Conservation (phyloP, 352 stramenopile genomes). For the Phytophthora fragariaefolia region DNA sequence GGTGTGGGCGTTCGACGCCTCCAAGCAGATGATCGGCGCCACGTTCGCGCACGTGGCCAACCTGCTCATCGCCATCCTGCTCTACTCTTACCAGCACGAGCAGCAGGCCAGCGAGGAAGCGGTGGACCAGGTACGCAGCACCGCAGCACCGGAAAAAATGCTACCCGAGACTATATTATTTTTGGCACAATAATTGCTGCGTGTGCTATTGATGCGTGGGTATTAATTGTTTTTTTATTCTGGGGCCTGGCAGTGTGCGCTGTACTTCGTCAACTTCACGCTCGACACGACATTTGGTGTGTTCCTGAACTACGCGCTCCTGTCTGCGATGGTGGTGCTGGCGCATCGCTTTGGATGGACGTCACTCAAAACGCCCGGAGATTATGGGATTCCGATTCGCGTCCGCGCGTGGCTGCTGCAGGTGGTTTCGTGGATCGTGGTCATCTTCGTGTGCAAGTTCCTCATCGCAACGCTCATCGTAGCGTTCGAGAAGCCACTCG, state of each 20-base stretch:
- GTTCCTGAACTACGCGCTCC: conserved; percentile 83
- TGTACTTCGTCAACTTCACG: conserved; percentile 92
- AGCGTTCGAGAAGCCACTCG: conserved; percentile 69
- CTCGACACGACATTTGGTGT: conserved; percentile 88
- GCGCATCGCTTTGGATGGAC: conserved; percentile 66
- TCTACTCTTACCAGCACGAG: conserved; percentile 73
- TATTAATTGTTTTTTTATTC: no score
- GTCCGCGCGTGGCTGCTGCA: conserved; percentile 77
- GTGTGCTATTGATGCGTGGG: neutral
- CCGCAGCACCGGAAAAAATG: neutral
- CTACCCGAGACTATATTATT: no score
- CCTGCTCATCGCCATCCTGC: conserved; percentile 86
- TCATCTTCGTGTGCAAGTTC: conserved; percentile 85
- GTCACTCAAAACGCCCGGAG: conserved; percentile 65
- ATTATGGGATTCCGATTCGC: conserved; percentile 81
- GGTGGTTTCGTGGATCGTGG: conserved; percentile 76
- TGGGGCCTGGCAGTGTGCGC: conserved; percentile 87
- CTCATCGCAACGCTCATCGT: conserved; percentile 83
- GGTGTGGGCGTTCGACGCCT: conserved; percentile 87
- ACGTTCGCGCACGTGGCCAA: conserved; percentile 88
- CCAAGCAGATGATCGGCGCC: conserved; percentile 88
- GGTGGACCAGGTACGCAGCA: conserved; percentile 60
- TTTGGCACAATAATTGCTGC: neutral
- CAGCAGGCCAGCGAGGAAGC: conserved; percentile 35
- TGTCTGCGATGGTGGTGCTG: conserved; percentile 62